phyloP scores from a whole-genome alignment of 2,329 filamentous ascomycete species.

The Paracamarosporium sp. region DNA sequence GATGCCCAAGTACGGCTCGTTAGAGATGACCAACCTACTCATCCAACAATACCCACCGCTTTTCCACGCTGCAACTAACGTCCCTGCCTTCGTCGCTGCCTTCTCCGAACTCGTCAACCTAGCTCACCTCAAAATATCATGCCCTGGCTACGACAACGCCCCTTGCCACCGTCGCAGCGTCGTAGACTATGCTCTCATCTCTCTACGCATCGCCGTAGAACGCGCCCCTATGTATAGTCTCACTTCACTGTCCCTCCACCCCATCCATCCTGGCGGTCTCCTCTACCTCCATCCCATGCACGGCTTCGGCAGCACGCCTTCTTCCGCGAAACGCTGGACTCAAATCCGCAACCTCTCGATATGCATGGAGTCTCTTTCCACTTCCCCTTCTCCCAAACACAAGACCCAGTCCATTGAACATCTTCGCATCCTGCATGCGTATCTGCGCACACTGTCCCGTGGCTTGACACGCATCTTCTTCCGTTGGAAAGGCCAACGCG shows the following conservation, averaged over 20 bases:
- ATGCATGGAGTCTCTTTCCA: constrained; percentile 70
- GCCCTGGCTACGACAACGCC: constrained; percentile 70
- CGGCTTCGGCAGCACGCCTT: constrained; percentile 77
- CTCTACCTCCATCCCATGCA: constrained; percentile 77
- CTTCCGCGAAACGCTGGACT: constrained; percentile 74
- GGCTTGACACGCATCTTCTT: constrained; percentile 75
- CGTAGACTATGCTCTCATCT: constrained; percentile 89
- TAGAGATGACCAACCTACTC: constrained; percentile 79
- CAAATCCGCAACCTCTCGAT: constrained; percentile 79
- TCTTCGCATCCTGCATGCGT: constrained; percentile 73
- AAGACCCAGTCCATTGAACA: constrained; percentile 71
- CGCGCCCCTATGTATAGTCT: constrained; percentile 71
- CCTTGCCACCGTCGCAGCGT: constrained; percentile 77
- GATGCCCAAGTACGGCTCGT: constrained; percentile 78
- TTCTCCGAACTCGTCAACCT: constrained; percentile 73
- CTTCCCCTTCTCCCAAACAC: constrained; percentile 55
- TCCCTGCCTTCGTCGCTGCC: constrained; percentile 80
- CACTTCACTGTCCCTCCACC: constrained; percentile 72
- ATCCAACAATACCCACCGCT: constrained; percentile 87
- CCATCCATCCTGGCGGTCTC: constrained; percentile 77
- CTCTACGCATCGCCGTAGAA: constrained; percentile 82
- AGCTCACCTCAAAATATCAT: constrained; percentile 76
- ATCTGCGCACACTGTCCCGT: constrained; percentile 73
- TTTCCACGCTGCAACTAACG: constrained; percentile 89
- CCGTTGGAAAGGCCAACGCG: constrained; percentile 75